A percentile compares a stretch with the other conserved stretches of the same genome.
phyloP scores from a whole-genome alignment of 371 early-diverging fungal genomes.

The Paraphysoderma sedebokerense region DNA sequence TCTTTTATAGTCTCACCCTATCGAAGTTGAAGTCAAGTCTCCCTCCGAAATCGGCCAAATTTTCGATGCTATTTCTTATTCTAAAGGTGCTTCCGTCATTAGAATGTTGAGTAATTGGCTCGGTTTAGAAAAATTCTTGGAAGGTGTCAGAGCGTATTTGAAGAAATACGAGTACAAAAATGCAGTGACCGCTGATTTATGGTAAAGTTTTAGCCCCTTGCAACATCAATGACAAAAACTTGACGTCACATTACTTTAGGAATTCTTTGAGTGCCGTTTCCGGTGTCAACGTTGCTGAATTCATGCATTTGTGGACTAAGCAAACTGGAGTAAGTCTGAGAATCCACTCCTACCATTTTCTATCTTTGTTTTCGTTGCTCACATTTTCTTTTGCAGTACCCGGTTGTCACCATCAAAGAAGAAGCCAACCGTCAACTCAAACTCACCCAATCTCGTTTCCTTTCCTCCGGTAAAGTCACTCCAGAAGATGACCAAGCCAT shows the following conservation, averaged over 20 bases:
- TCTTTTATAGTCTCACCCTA: constrained; percentile 72
- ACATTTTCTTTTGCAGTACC: constrained; percentile 23
- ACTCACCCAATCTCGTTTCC: constrained; percentile 52
- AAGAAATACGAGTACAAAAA: constrained; percentile 62
- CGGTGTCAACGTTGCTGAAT: constrained; percentile 44
- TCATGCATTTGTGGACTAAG: constrained; percentile 83
- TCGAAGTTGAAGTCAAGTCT: constrained; percentile 67
- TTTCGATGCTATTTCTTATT: constrained; percentile 71
- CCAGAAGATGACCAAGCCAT: constrained; percentile 39
- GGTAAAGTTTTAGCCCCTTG: too few relatives aligned
- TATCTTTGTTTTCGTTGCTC: neutral
- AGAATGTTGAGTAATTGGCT: constrained; percentile 77
- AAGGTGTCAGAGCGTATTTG: constrained; percentile 67
- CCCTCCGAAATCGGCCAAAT: constrained; percentile 64
- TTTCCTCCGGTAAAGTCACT: constrained; percentile 51
- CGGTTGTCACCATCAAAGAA: constrained; percentile 46
- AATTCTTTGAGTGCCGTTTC: constrained; percentile 45
- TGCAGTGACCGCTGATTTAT: constrained; percentile 70
- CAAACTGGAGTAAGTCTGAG: too few relatives aligned
- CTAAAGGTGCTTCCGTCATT: constrained; percentile 86
- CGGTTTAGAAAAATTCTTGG: constrained; percentile 48
- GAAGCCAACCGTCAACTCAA: constrained; percentile 18
- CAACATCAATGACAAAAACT: too few relatives aligned
- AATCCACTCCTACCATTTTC: too few relatives aligned
- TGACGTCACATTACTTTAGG: too few relatives aligned